These are phyloP conservation scores for Bipolaris sorokiniana DNA, from an alignment of 2,329 filamentous ascomycete species.

Conservation along the genomic window DNA sequence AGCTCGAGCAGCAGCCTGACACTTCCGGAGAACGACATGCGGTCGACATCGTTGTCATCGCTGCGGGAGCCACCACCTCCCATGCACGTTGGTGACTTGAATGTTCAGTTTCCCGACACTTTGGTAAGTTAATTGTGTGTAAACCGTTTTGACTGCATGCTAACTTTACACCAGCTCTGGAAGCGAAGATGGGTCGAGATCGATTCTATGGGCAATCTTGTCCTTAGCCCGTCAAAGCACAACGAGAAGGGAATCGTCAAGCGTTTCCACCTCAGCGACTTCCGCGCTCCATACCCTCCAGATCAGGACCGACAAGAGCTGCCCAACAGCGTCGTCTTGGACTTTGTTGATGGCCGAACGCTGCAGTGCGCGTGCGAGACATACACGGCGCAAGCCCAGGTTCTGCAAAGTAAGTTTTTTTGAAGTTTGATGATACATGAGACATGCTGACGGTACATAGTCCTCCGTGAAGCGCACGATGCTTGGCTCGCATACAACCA, in stretches of 20 bases:
- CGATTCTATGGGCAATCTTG: conserved; percentile 81
- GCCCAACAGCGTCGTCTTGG: conserved; percentile 77
- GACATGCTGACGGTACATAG: conserved; percentile 31
- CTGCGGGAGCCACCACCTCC: conserved; percentile 58
- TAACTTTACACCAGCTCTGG: conserved; percentile 67
- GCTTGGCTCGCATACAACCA: conserved; percentile 46
- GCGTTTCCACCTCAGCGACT: conserved; percentile 85
- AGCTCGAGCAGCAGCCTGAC: conserved; percentile 51
- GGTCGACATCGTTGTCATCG: conserved; percentile 34
- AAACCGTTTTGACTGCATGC: background rate
- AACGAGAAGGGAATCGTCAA: conserved; percentile 70
- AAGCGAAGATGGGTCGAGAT: conserved; percentile 89
- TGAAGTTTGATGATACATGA: too few relatives aligned
- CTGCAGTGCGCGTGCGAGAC: conserved; percentile 64
- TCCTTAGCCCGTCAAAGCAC: conserved; percentile 74
- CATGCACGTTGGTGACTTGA: conserved; percentile 83
- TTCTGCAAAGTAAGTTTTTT: conserved; percentile 43
- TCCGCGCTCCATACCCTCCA: conserved; percentile 77
- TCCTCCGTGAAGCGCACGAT: conserved; percentile 47
- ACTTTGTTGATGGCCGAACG: conserved; percentile 66
- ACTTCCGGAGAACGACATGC: conserved; percentile 49
- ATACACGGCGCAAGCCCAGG: conserved; percentile 41
- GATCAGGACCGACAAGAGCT: conserved; percentile 93
- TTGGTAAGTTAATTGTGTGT: conserved; percentile 56
- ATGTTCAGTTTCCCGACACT: conserved; percentile 96